A percentile compares a stretch with the other conserved stretches of the same genome.
Conservation (phyloP, 73 alveolate genomes). For the Symbiodinium natans region DNA sequence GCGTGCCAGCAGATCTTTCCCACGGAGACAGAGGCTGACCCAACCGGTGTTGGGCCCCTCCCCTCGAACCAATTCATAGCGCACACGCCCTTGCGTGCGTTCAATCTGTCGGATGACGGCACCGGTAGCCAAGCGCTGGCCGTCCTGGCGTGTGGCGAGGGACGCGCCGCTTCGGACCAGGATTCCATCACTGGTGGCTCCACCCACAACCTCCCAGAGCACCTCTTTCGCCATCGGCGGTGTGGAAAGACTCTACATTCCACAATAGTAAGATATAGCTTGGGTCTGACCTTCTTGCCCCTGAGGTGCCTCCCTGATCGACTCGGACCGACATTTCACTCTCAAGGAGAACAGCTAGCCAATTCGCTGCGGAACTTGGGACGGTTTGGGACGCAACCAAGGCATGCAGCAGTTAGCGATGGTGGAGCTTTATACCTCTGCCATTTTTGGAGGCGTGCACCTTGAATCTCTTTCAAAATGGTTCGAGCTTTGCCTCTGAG, state of each 20-base stretch:
- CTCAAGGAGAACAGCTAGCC: too few relatives aligned
- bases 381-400: too few relatives aligned
- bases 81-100: neutral
- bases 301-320: too few relatives aligned
- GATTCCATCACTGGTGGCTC: slow-evolving; percentile 26
- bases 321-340: too few relatives aligned
- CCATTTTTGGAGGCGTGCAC: too few relatives aligned
- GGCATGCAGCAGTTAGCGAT: too few relatives aligned
- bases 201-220: slow-evolving; percentile 68
- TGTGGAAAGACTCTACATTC: slow-evolving; percentile 25
- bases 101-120: neutral
- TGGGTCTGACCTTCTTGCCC: too few relatives aligned
- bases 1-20: slow-evolving; percentile 16
- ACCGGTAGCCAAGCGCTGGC: neutral
- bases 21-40: slow-evolving; percentile 29
- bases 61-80: slow-evolving; percentile 11
- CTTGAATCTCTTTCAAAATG: too few relatives aligned
- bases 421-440: too few relatives aligned
- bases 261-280: too few relatives aligned
- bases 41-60: slow-evolving; percentile 29
- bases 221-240: slow-evolving; percentile 36
- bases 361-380: too few relatives aligned
- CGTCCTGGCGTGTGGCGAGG: neutral
- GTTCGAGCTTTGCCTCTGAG: neutral
- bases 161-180: slow-evolving; percentile 33